phyloP scores from a whole-genome alignment of 1,139 yeast genomes.

The Kurtzmaniella quercitrusa region DNA sequence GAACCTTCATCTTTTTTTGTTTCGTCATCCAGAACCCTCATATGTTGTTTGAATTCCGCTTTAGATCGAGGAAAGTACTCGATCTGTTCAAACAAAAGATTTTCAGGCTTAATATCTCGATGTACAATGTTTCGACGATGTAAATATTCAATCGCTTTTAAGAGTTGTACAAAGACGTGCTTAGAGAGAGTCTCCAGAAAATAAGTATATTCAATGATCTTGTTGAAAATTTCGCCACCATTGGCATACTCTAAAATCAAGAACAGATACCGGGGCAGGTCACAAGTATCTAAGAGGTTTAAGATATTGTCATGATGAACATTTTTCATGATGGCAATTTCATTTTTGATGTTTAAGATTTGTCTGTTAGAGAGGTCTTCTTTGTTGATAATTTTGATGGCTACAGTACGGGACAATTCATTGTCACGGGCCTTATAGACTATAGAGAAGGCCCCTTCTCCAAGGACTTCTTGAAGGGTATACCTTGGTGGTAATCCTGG shows the following conservation, averaged over 20 bases:
- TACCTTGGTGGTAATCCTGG: slow-evolving; percentile 21
- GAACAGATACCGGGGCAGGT: slow-evolving; percentile 57
- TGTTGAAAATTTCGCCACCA: slow-evolving; percentile 95
- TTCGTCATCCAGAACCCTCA: slow-evolving; percentile 72
- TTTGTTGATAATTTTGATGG: slow-evolving; percentile 82
- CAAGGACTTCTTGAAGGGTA: slow-evolving; percentile 33
- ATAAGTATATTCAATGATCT: slow-evolving; percentile 86
- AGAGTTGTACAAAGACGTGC: slow-evolving; percentile 81
- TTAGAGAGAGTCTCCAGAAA: slow-evolving; percentile 81
- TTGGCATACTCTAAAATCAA: slow-evolving; percentile 79
- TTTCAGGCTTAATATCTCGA: slow-evolving; percentile 94
- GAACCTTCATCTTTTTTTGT: slow-evolving; percentile 84
- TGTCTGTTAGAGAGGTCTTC: slow-evolving; percentile 46
- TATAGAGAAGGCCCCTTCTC: slow-evolving; percentile 88
- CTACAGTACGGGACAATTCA: slow-evolving; percentile 50
- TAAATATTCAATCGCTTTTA: slow-evolving; percentile 74
- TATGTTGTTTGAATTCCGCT: slow-evolving; percentile 35
- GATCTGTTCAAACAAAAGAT: slow-evolving; percentile 59
- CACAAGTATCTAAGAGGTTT: slow-evolving; percentile 61
- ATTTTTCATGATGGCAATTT: slow-evolving; percentile 78
- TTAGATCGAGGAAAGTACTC: slow-evolving; percentile 41
- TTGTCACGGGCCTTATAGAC: slow-evolving; percentile 71
- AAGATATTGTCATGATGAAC: slow-evolving; percentile 69
- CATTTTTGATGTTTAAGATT: slow-evolving; percentile 66
- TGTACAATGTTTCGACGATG: slow-evolving; percentile 90